These are phyloP conservation scores for Diutina rugosa DNA, from an alignment of 1,139 yeast species.

Conservation along the genomic window DNA sequence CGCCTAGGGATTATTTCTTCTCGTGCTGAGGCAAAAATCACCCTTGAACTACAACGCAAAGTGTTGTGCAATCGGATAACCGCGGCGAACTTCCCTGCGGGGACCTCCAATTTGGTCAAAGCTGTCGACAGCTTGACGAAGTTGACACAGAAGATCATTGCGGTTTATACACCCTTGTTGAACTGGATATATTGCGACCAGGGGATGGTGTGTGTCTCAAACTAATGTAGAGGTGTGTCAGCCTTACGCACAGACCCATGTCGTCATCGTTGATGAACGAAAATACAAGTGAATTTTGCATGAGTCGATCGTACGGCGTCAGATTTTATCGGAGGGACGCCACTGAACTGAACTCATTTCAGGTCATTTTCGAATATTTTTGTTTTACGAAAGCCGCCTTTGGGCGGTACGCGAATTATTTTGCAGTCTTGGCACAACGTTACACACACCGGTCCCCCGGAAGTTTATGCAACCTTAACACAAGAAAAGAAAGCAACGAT, in stretches of 20 bases:
- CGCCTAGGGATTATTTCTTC: neutral
- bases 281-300: neutral
- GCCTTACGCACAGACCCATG: neutral
- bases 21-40: neutral
- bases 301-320: neutral
- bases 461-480: neutral
- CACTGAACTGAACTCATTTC: neutral
- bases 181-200: conserved; percentile 19
- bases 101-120: neutral
- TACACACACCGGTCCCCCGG: neutral
- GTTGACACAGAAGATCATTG: conserved; percentile 9
- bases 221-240: neutral
- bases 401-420: neutral
- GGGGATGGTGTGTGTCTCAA: neutral
- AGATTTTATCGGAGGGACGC: neutral
- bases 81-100: neutral
- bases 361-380: neutral
- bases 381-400: neutral
- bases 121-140: neutral
- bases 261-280: neutral
- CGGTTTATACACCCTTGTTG: conserved; percentile 15
- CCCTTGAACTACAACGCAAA: neutral
- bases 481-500: neutral
- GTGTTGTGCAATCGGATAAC: neutral
- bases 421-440: neutral